Base-by-base conservation (phyloP, 2,329 filamentous ascomycete species). In the Diplodia mutila region DNA sequence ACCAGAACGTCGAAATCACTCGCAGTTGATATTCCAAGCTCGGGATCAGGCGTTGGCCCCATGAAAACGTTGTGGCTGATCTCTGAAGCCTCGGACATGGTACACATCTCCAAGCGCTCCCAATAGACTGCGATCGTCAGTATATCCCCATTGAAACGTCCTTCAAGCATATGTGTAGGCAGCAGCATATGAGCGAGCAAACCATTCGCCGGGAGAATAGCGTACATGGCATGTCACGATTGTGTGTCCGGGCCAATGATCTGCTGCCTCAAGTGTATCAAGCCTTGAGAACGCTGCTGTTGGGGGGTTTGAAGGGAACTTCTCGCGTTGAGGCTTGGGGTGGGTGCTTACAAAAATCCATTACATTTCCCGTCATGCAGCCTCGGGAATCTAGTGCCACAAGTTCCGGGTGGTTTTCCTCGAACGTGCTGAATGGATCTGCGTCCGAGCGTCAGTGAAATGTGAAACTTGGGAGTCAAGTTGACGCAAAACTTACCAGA, bases 1-100 rank as follows among this genome's bases (percentile, higher is more conserved):
- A 99, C 91, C 66, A 95, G 83, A 27, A 98, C 81, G 75, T 97
- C 94, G 75, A 89, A 97, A 66, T 89, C 86, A 39, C 88, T 85
- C 1, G 83, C 80, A 29, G 76, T 74, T 32, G 75, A 73, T 71
- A 77, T 71, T 71, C 82, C 82, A 72, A 73, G 85, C 1, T 85
- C 82, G 1, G 86, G 84, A 71, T 96, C 92, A 0, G 93, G 93
- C 0, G 93, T 95, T 2, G 93, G 92, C 0, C 95, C 95, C 69
- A 97, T 84, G 86, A 90, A 98, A 29, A 98, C 92, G 75, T 97
- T 97, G 71, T 87, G 85, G 65, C 92, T 89, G 70, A 98, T 97
- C 77, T 97, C 91, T 0, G 93, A 93, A 3, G 94, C 90, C 73
- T 88, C 88, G 12, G 94, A 94, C 94, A 98, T 97, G 68, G 86